Conservation (phyloP, 2,329 filamentous ascomycete species). For the Diplodia corticola region DNA sequence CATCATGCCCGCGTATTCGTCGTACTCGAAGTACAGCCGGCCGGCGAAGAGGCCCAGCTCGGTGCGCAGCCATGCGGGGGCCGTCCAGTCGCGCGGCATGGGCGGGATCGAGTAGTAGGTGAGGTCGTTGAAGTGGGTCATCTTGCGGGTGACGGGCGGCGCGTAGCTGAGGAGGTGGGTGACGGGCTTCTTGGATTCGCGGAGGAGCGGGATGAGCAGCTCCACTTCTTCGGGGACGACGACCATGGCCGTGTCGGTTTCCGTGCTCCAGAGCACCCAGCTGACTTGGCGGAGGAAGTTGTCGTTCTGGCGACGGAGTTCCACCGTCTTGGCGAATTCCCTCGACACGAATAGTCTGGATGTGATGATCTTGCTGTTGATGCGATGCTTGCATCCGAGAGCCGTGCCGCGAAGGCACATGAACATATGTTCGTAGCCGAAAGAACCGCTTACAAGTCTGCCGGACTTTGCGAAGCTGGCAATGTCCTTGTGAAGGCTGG, state of each 20-base stretch:
- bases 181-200: not conserved
- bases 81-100: constrained; percentile 42
- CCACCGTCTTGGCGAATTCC: constrained; percentile 54
- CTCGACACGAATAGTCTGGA: constrained; percentile 43
- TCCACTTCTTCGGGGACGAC: constrained; percentile 66
- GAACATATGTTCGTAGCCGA: constrained; percentile 7
- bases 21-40: constrained; percentile 59
- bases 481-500: constrained; percentile 52
- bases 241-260: constrained; percentile 53
- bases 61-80: constrained; percentile 56
- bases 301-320: constrained; percentile 40
- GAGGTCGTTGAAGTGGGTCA: constrained; percentile 60
- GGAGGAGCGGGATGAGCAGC: constrained; percentile 50
- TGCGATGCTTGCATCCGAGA: constrained; percentile 39
- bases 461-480: constrained; percentile 50
- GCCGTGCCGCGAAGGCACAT: constrained; percentile 33
- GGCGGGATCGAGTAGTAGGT: constrained; percentile 55
- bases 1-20: constrained; percentile 42
- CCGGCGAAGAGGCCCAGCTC: constrained; percentile 64
- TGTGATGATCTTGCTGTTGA: constrained; percentile 29
- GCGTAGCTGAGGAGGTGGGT: constrained; percentile 59
- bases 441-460: constrained; percentile 30
- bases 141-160: constrained; percentile 60
- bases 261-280: constrained; percentile 62
- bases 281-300: constrained; percentile 54